phyloP scores from a whole-genome alignment of 345 rosid genomes.

The Acer campestre region DNA sequence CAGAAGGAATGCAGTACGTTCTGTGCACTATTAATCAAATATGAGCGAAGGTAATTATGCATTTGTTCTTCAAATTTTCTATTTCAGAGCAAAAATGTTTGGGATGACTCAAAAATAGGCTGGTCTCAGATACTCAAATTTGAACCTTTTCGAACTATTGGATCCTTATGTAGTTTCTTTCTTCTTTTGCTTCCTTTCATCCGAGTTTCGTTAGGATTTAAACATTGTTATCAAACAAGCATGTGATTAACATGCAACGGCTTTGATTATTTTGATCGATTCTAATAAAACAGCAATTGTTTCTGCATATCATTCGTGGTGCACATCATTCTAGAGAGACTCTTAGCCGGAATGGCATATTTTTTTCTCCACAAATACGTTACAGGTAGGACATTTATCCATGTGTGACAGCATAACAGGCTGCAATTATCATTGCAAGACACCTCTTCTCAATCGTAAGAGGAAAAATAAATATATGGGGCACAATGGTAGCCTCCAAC shows the following conservation, averaged over 20 bases:
- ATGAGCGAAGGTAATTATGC: neutral
- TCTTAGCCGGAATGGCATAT: neutral
- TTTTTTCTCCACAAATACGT: neutral
- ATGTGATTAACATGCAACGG: neutral
- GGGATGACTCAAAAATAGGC: neutral
- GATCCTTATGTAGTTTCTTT: neutral
- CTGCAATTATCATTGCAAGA: neutral
- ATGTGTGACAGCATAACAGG: neutral
- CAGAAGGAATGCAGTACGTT: conserved; percentile 57
- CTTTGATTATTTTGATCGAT: neutral
- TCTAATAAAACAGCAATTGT: neutral
- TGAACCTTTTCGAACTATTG: neutral
- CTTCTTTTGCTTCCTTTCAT: neutral
- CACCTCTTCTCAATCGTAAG: neutral
- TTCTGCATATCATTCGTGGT: neutral
- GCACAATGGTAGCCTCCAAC: neutral
- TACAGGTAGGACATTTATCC: neutral
- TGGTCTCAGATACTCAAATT: neutral
- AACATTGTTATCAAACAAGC: neutral
- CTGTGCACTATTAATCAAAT: conserved; percentile 39
- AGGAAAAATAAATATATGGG: conserved; percentile 7
- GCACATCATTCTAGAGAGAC: neutral
- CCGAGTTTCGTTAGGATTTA: neutral
- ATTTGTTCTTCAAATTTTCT: conserved; percentile 2
- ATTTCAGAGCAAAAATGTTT: neutral